Base-by-base conservation (phyloP, 2,329 filamentous ascomycete species). In the Aureobasidium uvarum region DNA sequence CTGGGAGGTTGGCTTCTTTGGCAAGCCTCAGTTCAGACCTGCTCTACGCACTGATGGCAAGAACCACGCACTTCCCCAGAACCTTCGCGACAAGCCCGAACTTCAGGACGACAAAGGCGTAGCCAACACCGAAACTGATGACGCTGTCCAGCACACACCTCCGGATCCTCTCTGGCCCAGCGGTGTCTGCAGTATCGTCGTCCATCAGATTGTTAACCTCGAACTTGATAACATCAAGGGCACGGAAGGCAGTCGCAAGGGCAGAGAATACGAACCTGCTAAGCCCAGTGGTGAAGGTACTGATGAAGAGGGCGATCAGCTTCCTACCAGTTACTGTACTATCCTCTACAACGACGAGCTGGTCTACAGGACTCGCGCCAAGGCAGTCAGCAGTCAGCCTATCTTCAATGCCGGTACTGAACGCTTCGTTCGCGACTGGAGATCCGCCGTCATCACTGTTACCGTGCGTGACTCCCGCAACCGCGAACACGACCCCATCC, bases 331-430 rank as follows among this genome's bases (percentile, higher is more conserved):
- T 45, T 99, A 99, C 78, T 97, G 93, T 79, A 97, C 92, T 1
- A 93, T 99, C 64, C 79, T 95, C 13, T 83, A 90, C 76, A 97
- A 97, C 70, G 94, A 98, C 72, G 87, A 96, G 71, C 78, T 96
- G 70, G 85, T 86, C 76, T 98, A 97, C 81, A 92, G 94, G 73
- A 98, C 94, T n/a, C 86, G 95, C 72, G 86, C 91, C 41, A 98
- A 99, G 81, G 93, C 93, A 4, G 90, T 96, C 8, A 96, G 90
- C 41, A 96, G 91, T 62, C 93, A 96, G 75, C 95, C 95, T 1
- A 97, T 98, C 69, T 98, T 96, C 83, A 97, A 98, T 71, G 93
- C 95, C 3, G 94, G 94, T 67, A 97, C 93, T 0, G 95, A 99
- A 74, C 86, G 89, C 14, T 98, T 98, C 71, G 81, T 98, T 36